Evolutionary conservation across 2,329 filamentous ascomycete species (phyloP), one percentile per base, ranked within the genome.

Genomic region (Ceratocystis colombiana): DNA sequence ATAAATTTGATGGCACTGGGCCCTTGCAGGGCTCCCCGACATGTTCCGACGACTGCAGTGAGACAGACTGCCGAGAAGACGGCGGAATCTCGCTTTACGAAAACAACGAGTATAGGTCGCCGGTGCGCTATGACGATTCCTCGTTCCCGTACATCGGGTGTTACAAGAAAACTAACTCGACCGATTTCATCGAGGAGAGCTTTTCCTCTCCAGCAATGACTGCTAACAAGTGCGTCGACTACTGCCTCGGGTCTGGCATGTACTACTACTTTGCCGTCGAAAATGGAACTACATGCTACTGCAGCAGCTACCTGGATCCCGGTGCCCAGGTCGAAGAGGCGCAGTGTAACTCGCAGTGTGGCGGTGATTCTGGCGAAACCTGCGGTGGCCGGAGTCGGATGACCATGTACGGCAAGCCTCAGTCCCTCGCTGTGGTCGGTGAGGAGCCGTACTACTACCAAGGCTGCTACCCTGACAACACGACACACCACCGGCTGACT

Each of bases 101-200:
- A 20, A 50, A 66, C 46, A 45, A 61, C 22, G 44, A 48, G 22
- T 66, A 61, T 10, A 61, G 46, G 5, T 30, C 28, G 5, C 55
- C 64, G 6, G 46, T 44, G 10, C 37, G 17, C 20, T 66, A 61
- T 10, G 41, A 48, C 5, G 44, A 25, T 12, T 20, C 41, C 22
- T 61, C n/a, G 0, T 64, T 67, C 22, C 62, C 66, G 2, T 67
- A 67, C 44, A 59, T 67, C 7, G 66, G 66, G 20, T 67, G 66
- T 17, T 61, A 22, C 7, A 12, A 46, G 7, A 45, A 33, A n/a
- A 33, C 25, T 8, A 65, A 65, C 55, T 46, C 44, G 30, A 41
- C 64, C 2, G 17, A 22, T 7, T 46, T 46, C 25, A 17, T 44
- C 41, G 48, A 62, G 10, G 41, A 65, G 25, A 44, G 7, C 22